Percentiles rank a stretch among this genome's conserved stretches.
Evolutionary conservation across 176 grass and related monocot genomes (phyloP).

Genomic region (Aegilops tauschii): DNA sequence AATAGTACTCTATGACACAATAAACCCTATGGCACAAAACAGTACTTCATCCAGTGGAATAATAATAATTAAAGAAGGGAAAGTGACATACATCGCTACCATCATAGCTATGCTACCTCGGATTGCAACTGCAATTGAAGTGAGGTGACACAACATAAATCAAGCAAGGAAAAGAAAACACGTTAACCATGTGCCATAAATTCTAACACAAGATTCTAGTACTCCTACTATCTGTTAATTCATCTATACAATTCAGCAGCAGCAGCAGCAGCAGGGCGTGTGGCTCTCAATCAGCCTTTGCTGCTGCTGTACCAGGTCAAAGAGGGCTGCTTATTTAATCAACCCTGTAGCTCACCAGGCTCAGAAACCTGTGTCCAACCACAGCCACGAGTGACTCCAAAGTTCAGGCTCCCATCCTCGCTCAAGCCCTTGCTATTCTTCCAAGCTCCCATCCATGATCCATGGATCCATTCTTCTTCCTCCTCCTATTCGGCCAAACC

Average conservation of each 20-base stretch:
- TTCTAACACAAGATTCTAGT: background rate
- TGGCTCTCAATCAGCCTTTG: background rate
- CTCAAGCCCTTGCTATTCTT: conserved; percentile 8
- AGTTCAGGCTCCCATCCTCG: conserved; percentile 1
- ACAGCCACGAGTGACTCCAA: conserved; percentile 14
- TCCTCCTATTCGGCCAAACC: conserved; percentile 36
- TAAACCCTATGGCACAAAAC: conserved; percentile 41
- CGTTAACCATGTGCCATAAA: background rate
- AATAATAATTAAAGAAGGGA: background rate
- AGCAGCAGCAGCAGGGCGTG: background rate
- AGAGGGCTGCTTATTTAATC: conserved; percentile 19
- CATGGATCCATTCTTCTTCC: conserved; percentile 31
- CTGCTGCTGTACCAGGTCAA: conserved; percentile 23
- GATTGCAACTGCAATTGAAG: background rate
- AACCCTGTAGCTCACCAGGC: background rate
- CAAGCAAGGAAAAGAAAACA: background rate
- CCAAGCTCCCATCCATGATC: conserved; percentile 40
- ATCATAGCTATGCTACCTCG: background rate
- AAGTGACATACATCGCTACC: too few relatives aligned
- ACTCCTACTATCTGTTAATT: background rate
- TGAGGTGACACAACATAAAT: background rate
- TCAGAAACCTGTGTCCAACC: background rate
- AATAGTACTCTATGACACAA: background rate
- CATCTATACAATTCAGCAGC: background rate
- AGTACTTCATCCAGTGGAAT: conserved; percentile 82